Conservation (phyloP, 1,284 basidiomycete species). For the Neotropicomus parvogracilis region DNA sequence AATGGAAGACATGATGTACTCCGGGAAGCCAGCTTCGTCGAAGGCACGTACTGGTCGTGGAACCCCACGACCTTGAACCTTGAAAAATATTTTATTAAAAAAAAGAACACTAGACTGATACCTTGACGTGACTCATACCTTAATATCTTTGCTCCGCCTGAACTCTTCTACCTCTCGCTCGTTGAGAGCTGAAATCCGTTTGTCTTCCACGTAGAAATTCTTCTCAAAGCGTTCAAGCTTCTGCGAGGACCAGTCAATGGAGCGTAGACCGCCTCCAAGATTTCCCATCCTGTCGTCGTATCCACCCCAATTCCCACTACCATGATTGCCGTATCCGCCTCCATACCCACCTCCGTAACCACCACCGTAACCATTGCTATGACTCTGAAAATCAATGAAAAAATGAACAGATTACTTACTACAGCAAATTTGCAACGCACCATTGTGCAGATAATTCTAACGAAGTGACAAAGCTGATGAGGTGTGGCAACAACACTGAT, state of each 20-base stretch:
- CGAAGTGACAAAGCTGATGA: neutral
- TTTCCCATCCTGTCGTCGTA: slow-evolving; percentile 49
- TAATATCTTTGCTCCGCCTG: slow-evolving; percentile 83
- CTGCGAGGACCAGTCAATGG: slow-evolving; percentile 79
- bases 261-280: slow-evolving; percentile 81
- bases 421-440: slow-evolving; percentile 8
- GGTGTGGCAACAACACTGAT: slow-evolving; percentile 4
- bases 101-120: neutral
- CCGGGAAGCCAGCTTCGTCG: slow-evolving; percentile 94
- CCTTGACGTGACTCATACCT: slow-evolving; percentile 40
- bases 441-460: slow-evolving; percentile 22
- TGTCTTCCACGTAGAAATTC: slow-evolving; percentile 97
- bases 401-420: slow-evolving; percentile 7
- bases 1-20: slow-evolving; percentile 93
- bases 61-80: slow-evolving; percentile 87
- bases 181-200: slow-evolving; percentile 72
- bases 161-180: slow-evolving; percentile 91
- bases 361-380: slow-evolving; percentile 35
- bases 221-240: slow-evolving; percentile 86
- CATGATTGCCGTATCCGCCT: slow-evolving; percentile 33
- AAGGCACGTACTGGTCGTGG: slow-evolving; percentile 91
- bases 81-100: slow-evolving; percentile 14
- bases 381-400: slow-evolving; percentile 35
- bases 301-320: slow-evolving; percentile 44
- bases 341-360: slow-evolving; percentile 33